phyloP scores from a whole-genome alignment of 495 filamentous ascomycete genomes.

The Xeromyces bisporus region DNA sequence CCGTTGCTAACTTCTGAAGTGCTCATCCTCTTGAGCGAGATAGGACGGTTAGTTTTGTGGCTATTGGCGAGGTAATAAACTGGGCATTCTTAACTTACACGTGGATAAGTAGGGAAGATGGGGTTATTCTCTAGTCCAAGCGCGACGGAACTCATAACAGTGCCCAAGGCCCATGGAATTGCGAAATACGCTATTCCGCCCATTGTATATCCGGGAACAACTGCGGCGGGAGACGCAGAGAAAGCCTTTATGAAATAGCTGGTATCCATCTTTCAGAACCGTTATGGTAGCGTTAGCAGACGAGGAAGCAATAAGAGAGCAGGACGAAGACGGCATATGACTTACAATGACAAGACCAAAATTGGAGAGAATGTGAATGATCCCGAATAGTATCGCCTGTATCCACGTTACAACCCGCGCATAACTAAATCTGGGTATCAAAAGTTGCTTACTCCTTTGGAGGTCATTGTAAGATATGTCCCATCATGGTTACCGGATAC shows the following conservation, averaged over 20 bases:
- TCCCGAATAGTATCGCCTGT: slow-evolving; percentile 26
- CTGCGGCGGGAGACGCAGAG: slow-evolving; percentile 19
- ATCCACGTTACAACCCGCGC: not conserved
- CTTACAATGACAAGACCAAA: slow-evolving; percentile 27
- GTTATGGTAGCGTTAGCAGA: too few species aligned
- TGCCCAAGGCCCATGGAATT: slow-evolving; percentile 28
- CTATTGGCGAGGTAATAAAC: too few species aligned
- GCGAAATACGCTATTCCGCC: slow-evolving; percentile 29
- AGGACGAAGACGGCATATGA: too few species aligned
- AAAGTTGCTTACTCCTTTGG: slow-evolving; percentile 21
- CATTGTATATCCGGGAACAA: slow-evolving; percentile 28
- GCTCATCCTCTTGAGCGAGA: slow-evolving; percentile 16
- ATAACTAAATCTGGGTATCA: too few species aligned
- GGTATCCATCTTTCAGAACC: slow-evolving; percentile 33
- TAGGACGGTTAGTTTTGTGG: not conserved
- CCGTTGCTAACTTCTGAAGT: slow-evolving; percentile 20
- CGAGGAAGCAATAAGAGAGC: too few species aligned
- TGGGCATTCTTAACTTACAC: slow-evolving; percentile 13
- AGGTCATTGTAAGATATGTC: slow-evolving; percentile 34
- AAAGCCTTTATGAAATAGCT: slow-evolving; percentile 33
- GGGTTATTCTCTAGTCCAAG: slow-evolving; percentile 23
- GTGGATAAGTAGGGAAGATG: slow-evolving; percentile 26
- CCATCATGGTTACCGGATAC: slow-evolving; percentile 30
- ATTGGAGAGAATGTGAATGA: slow-evolving; percentile 25
- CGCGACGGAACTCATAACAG: slow-evolving; percentile 24